These are phyloP conservation scores for Curvularia sp. DNA, from an alignment of 2,329 filamentous ascomycete genomes.

Conservation along the genomic window DNA sequence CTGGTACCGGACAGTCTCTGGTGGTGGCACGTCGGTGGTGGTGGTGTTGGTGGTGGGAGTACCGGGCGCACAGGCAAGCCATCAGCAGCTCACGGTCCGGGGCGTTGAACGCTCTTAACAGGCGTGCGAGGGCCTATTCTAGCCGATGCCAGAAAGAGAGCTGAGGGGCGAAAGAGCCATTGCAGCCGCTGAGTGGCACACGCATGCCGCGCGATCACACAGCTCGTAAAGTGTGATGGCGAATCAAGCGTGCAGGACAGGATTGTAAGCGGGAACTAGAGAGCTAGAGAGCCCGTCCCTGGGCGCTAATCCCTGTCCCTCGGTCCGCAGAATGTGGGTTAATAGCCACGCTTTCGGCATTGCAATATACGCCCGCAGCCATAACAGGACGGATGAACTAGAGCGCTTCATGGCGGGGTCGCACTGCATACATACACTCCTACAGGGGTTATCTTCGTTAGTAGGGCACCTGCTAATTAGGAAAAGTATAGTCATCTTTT, in stretches of 20 bases:
- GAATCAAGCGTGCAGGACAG: slow-evolving; percentile 30
- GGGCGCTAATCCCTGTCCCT: slow-evolving; percentile 21
- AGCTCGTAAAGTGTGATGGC: slow-evolving; percentile 30
- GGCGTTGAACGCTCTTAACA: slow-evolving; percentile 36
- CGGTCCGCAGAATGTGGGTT: slow-evolving; percentile 18
- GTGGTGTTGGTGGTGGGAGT: slow-evolving; percentile 9
- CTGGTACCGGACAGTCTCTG: slow-evolving; percentile 12
- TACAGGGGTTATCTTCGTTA: no score
- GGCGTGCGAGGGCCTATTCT: slow-evolving; percentile 26
- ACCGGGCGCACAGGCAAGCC: slow-evolving; percentile 13
- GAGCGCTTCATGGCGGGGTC: slow-evolving; percentile 7
- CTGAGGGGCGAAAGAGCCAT: slow-evolving; percentile 35
- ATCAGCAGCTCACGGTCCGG: slow-evolving; percentile 20
- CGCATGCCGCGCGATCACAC: slow-evolving; percentile 41
- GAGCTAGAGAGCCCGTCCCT: slow-evolving; percentile 28
- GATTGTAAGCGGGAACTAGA: slow-evolving; percentile 24
- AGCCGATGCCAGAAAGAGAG: slow-evolving; percentile 25
- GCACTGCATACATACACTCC: slow-evolving; percentile 14
- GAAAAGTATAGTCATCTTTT: no score
- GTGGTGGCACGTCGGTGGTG: slow-evolving; percentile 22
- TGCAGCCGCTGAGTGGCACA: slow-evolving; percentile 45
- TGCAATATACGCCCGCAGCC: slow-evolving; percentile 21
- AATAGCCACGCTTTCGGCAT: slow-evolving; percentile 25
- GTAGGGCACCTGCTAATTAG: no score
- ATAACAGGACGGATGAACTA: slow-evolving; percentile 13